Evolutionary conservation across 139 green algal species (phyloP).

Genomic region (Astrephomene gubernaculifera): DNA sequence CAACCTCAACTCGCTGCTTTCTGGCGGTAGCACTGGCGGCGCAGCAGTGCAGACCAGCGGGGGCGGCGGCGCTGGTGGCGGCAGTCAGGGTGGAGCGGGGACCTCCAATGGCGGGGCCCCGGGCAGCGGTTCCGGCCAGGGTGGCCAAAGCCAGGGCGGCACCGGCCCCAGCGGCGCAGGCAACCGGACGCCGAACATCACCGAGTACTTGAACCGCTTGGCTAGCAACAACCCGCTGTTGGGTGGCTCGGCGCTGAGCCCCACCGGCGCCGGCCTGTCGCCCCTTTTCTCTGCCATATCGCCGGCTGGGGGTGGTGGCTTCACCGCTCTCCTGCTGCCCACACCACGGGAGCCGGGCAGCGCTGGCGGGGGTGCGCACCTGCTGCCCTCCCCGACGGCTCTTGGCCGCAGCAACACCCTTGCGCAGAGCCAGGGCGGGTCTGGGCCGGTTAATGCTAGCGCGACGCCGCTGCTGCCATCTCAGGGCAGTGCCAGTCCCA

Average conservation of each 20-base stretch:
- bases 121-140: not conserved
- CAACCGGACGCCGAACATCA: not conserved
- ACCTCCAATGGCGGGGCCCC: too few relatives aligned
- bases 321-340: constrained; percentile 34
- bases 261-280: constrained; percentile 1
- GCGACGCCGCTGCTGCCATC: too few relatives aligned
- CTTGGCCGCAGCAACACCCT: not conserved
- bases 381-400: constrained; percentile 15
- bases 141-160: not conserved
- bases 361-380: not conserved
- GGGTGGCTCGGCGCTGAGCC: not conserved
- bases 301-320: constrained; percentile 12
- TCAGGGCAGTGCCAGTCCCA: not conserved
- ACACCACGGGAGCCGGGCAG: constrained; percentile 11
- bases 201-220: constrained; percentile 20
- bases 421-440: not conserved
- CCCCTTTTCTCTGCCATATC: constrained; percentile 25
- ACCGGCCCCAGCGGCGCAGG: not conserved
- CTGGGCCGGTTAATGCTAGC: not conserved
- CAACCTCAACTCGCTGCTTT: constrained; percentile 16
- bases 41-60: not conserved
- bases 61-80: not conserved
- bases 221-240: not conserved
- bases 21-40: not conserved
- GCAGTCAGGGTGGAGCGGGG: not conserved